phyloP scores from a whole-genome alignment of 129 eudicot species.

The sunflower (Helianthus annuus) region DNA sequence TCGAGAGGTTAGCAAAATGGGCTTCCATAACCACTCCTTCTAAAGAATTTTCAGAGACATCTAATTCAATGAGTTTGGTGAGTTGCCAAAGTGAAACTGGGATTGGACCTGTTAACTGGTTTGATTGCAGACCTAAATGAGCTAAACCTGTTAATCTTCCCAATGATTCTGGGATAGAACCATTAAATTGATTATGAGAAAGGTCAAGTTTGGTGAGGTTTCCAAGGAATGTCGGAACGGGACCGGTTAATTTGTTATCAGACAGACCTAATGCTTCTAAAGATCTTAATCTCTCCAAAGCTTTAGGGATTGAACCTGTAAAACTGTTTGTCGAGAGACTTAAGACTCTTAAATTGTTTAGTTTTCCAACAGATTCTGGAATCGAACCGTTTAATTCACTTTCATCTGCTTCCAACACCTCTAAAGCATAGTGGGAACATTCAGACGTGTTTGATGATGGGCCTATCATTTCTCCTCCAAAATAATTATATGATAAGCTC shows the following conservation, averaged over 20 bases:
- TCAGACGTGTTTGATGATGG: neutral
- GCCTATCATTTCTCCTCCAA: neutral
- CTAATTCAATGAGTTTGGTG: neutral
- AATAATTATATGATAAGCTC: neutral
- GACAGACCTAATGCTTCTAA: no score
- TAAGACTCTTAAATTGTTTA: neutral
- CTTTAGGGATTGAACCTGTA: no score
- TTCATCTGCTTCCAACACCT: neutral
- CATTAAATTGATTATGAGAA: neutral
- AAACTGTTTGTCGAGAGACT: neutral
- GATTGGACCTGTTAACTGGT: constrained; percentile 2
- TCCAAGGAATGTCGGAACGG: no score
- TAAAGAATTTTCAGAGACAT: constrained; percentile 15
- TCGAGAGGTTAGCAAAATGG: no score
- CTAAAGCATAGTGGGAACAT: neutral
- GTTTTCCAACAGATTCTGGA: neutral
- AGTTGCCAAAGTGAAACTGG: constrained; percentile 19
- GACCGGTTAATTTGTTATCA: no score
- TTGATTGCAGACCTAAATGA: neutral
- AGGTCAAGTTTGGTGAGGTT: no score
- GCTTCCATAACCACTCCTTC: constrained; percentile 6
- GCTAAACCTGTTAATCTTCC: neutral
- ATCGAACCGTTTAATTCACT: neutral
- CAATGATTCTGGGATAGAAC: neutral
- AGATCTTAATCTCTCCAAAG: no score